Percentiles rank a stretch among this genome's conserved stretches.
Evolutionary conservation across 2,329 filamentous ascomycete genomes (phyloP).

Genomic region (Claviceps sp.): DNA sequence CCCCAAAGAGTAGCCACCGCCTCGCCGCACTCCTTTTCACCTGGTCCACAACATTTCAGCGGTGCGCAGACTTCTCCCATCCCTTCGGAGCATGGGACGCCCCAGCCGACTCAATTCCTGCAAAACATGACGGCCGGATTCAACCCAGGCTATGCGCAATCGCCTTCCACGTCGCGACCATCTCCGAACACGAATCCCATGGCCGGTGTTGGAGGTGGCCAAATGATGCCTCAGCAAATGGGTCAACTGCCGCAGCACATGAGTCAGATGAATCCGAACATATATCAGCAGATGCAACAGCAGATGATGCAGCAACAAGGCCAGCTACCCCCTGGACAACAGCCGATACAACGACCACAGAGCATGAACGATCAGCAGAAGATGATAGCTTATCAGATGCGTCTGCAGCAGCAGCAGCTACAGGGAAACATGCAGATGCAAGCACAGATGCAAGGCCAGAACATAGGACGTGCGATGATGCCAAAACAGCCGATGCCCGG

Average conservation of each 20-base stretch:
- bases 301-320: constrained; percentile 19
- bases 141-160: constrained; percentile 44
- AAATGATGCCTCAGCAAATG: constrained; percentile 43
- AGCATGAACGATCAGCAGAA: constrained; percentile 53
- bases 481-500: constrained; percentile 34
- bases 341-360: constrained; percentile 28
- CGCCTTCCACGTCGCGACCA: constrained; percentile 41
- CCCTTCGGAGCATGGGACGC: constrained; percentile 63
- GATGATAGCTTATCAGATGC: constrained; percentile 67
- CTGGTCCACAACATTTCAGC: constrained; percentile 57
- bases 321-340: constrained; percentile 54
- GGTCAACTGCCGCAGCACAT: constrained; percentile 36
- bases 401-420: constrained; percentile 65
- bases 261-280: constrained; percentile 26
- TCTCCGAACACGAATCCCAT: constrained; percentile 41
- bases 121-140: constrained; percentile 45
- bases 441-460: constrained; percentile 36
- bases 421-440: constrained; percentile 40
- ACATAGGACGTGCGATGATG: constrained; percentile 37
- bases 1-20: constrained; percentile 78
- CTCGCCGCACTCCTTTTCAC: constrained; percentile 83
- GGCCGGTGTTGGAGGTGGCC: constrained; percentile 18
- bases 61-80: constrained; percentile 57
- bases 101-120: constrained; percentile 60
- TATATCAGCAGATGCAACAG: constrained; percentile 28